These are phyloP conservation scores for Xylaria venustula DNA, from an alignment of 495 filamentous ascomycete species.

Conservation along the genomic window DNA sequence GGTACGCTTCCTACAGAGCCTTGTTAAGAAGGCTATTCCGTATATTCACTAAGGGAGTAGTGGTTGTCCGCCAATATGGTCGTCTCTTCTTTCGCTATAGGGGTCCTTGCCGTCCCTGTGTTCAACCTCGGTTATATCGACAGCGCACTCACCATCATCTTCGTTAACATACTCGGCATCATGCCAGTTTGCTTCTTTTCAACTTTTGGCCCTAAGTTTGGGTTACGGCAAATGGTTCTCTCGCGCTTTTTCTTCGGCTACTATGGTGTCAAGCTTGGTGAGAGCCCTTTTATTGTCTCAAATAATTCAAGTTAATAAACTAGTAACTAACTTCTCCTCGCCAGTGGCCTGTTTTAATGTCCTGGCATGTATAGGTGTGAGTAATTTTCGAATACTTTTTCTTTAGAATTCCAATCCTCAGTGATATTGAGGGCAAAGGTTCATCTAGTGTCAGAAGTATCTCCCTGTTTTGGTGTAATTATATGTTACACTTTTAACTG, in stretches of 20 bases:
- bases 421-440: too few species aligned
- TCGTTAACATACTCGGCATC: slow-evolving; percentile 75
- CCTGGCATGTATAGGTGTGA: slow-evolving; percentile 64
- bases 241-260: slow-evolving; percentile 80
- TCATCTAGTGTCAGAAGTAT: too few species aligned
- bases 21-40: background rate
- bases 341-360: slow-evolving; percentile 77
- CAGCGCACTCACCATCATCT: slow-evolving; percentile 70
- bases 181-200: slow-evolving; percentile 78
- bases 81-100: slow-evolving; percentile 78
- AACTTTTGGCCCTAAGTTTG: slow-evolving; percentile 74
- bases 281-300: too few species aligned
- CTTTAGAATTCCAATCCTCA: too few species aligned
- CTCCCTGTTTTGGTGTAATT: too few species aligned
- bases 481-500: too few species aligned
- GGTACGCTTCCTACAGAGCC: slow-evolving; percentile 48
- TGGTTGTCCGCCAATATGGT: slow-evolving; percentile 87
- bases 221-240: slow-evolving; percentile 83
- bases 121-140: slow-evolving; percentile 75
- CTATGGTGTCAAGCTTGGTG: slow-evolving; percentile 68
- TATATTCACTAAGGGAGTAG: slow-evolving; percentile 40
- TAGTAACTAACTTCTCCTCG: too few species aligned
- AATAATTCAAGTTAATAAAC: too few species aligned
- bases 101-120: slow-evolving; percentile 64
- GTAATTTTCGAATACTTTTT: too few species aligned